Conservation (phyloP, 345 rosid genomes). For the Boechera stricta region DNA sequence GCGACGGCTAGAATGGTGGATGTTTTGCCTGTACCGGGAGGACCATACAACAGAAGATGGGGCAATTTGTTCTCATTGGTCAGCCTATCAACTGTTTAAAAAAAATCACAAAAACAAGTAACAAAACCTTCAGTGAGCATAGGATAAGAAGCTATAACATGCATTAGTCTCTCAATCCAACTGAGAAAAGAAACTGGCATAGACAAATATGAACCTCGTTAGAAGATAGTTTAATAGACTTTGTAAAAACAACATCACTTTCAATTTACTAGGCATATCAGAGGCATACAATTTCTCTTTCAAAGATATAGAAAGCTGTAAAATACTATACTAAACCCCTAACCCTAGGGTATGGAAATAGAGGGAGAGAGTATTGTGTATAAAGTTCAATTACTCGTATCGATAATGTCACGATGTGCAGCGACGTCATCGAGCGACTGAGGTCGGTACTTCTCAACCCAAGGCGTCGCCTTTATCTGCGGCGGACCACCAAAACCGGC, state of each 20-base stretch:
- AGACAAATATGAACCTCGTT: neutral
- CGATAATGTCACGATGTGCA: conserved; percentile 97
- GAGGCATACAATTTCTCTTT: neutral
- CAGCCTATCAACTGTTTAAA: conserved; percentile 79
- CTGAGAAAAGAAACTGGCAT: neutral
- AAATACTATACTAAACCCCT: conserved; percentile 14
- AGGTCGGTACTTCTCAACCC: conserved; percentile 99
- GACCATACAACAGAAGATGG: conserved; percentile 90
- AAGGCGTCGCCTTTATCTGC: conserved; percentile 68
- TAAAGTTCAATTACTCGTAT: conserved; percentile 67
- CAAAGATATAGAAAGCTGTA: neutral
- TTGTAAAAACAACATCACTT: neutral
- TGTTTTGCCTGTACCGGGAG: conserved; percentile 99
- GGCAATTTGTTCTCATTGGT: conserved; percentile 95
- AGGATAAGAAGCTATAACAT: conserved; percentile 7
- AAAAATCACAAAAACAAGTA: conserved; percentile 16
- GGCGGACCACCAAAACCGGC: conserved; percentile 48
- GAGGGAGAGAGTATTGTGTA: conserved; percentile 2
- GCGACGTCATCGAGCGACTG: conserved; percentile 94
- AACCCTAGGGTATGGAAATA: conserved; percentile 35
- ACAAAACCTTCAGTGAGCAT: conserved; percentile 3
- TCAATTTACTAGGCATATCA: neutral
- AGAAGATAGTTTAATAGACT: neutral
- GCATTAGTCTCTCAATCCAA: conserved; percentile 26
- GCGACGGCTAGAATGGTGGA: conserved; percentile 98